Evolutionary conservation across 805 yeast species (phyloP), one percentile per base, ranked within the genome.

Genomic region (Torulaspora gathmanii): DNA sequence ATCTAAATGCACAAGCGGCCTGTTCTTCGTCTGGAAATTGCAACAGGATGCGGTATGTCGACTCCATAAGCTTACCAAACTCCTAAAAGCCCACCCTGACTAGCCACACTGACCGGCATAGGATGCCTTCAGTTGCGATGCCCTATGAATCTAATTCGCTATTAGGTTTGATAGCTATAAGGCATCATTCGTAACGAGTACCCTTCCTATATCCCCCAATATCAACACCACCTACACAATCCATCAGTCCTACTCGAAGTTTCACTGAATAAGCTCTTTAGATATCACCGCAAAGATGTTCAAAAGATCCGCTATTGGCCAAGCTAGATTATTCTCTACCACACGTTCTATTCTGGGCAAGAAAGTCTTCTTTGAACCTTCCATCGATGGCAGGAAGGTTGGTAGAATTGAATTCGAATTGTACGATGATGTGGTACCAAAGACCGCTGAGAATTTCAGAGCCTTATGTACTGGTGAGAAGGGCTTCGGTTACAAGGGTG

Each of bases 381-480:
- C 82, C 39, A 72, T 79, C 53, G 72, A 72, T 55, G 83, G 83
- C 49, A 67, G 65, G 49, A 83, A 79, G 23, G 30, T 44, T 33
- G 57, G 67, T 26, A 55, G 67, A 55, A 63, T 65, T 45, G 68
- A 63, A 47, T 65, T 65, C 44, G 63, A 64, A 45, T 51, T 65
- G 33, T 65, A 60, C 47, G 66, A 62, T 46, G 67, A 61, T 25
- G 63, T 66, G 38, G 83, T 75, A 59, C 91, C 91, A 69, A 83
- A 83, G 76, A 83, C 90, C 42, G 75, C 86, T 56, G 88, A 82
- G 69, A 83, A 83, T 70, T 83, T 83, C 78, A 78, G 86, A 73
- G 88, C 89, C 46, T 69, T 83, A 58, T 79, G 84, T 67, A 83
- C 96, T 52, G 96, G 96, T 59, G 96, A 87, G 75, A 84, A 87